Percentiles rank a stretch among this genome's conserved stretches.
These are phyloP conservation scores for Starmerella bombicola DNA, from an alignment of 805 yeast genomes.

Conservation along the genomic window DNA sequence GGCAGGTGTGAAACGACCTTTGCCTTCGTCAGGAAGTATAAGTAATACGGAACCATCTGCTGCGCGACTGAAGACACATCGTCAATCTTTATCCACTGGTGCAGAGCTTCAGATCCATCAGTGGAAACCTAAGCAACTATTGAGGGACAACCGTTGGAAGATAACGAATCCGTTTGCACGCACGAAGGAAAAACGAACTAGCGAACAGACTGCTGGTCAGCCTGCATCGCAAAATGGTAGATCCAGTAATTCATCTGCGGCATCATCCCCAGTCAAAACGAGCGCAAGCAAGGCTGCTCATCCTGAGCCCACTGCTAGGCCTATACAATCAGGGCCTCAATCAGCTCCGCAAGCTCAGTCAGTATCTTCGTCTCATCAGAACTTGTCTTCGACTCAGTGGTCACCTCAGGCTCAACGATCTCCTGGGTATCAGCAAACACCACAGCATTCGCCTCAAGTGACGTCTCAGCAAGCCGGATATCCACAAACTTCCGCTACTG, in stretches of 20 bases:
- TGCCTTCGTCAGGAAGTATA: not conserved
- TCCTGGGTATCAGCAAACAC: not conserved
- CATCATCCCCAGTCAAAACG: not conserved
- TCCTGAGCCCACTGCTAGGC: no score
- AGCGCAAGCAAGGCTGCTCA: no score
- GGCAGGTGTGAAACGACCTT: not conserved
- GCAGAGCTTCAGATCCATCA: constrained; percentile 21
- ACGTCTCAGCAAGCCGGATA: no score
- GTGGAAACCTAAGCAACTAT: constrained; percentile 19
- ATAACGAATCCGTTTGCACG: constrained; percentile 9
- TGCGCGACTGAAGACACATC: constrained; percentile 3
- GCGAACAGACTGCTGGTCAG: not conserved
- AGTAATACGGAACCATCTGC: constrained; percentile 3
- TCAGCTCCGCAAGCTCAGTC: not conserved
- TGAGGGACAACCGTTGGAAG: constrained; percentile 19
- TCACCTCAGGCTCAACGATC: not conserved
- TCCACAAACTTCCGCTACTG: constrained; percentile 10
- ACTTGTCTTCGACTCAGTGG: not conserved
- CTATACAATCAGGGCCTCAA: no score
- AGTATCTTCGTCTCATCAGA: not conserved
- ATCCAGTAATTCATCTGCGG: not conserved
- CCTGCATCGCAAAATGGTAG: no score
- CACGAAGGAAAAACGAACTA: not conserved
- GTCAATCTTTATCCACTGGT: constrained; percentile 11
- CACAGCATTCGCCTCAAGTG: not conserved